Conservation (phyloP, 129 eudicot genomes). For the Heracleum sosnowskyi region DNA sequence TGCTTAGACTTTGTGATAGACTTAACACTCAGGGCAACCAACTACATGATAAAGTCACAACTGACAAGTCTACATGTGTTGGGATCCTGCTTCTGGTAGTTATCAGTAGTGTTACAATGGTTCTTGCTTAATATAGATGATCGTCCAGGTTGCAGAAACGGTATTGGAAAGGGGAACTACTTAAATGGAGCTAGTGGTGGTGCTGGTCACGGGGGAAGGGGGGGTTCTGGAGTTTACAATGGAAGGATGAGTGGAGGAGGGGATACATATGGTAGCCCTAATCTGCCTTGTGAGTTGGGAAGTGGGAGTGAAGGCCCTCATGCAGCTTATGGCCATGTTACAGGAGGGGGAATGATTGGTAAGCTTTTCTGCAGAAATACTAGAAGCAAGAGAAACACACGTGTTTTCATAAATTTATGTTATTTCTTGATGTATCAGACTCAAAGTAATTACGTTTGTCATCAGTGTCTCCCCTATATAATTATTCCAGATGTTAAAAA, state of each 20-base stretch:
- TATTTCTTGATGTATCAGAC: background rate
- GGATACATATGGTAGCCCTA: conserved; percentile 55
- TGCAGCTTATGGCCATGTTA: conserved; percentile 50
- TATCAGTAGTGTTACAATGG: background rate
- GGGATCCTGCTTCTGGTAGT: background rate
- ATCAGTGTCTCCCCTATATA: background rate
- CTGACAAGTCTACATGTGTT: background rate
- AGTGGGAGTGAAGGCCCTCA: conserved; percentile 73
- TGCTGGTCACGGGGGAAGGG: conserved; percentile 93
- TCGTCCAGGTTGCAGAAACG: conserved; percentile 67
- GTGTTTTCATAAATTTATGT: conserved; percentile 2
- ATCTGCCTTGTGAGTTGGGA: conserved; percentile 83
- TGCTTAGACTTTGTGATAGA: background rate
- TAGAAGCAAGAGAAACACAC: background rate
- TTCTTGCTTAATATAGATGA: conserved; percentile 12
- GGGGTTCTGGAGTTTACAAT: conserved; percentile 62
- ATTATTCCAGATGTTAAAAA: background rate
- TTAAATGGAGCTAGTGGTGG: conserved; percentile 93
- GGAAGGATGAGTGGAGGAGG: conserved; percentile 79
- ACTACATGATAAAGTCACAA: background rate
- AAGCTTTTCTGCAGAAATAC: conserved; percentile 7
- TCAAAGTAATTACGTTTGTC: background rate
- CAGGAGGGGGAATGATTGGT: conserved; percentile 96
- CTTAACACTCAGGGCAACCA: background rate
- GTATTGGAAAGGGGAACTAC: conserved; percentile 74